A percentile compares a stretch with the other conserved stretches of the same genome.
Conservation (phyloP, 116 monocot genomes). For the Cymodocea nodosa region DNA sequence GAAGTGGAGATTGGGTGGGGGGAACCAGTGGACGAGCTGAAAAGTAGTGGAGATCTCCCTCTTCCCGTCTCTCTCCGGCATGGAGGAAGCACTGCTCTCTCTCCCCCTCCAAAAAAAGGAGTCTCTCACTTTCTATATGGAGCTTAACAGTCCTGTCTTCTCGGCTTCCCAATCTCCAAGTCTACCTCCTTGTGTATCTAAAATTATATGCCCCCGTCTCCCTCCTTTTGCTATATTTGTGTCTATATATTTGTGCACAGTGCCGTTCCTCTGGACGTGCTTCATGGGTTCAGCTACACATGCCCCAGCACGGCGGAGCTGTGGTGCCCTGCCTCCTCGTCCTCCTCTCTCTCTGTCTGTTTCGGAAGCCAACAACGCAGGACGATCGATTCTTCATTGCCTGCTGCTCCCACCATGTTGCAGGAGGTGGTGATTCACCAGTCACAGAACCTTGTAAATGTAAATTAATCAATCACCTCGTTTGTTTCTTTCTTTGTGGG, state of each 20-base stretch:
- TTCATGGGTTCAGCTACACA: not conserved
- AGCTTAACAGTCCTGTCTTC: not conserved
- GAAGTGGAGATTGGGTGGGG: too few species aligned
- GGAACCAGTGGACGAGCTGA: too few species aligned
- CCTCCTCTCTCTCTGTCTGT: too few species aligned
- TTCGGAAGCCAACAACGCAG: too few species aligned
- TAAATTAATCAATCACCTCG: not conserved
- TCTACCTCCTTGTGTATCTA: not conserved
- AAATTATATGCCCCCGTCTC: not conserved
- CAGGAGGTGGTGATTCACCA: constrained; percentile 15
- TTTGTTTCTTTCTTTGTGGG: too few species aligned
- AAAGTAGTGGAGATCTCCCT: too few species aligned
- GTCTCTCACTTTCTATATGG: not conserved
- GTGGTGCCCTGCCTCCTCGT: too few species aligned
- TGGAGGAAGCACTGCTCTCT: not conserved
- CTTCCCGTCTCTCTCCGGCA: too few species aligned
- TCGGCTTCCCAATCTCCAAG: constrained; percentile 4
- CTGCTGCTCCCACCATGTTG: too few species aligned
- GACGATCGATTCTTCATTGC: too few species aligned
- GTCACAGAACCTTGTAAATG: not conserved
- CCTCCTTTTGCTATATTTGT: not conserved
- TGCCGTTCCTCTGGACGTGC: not conserved
- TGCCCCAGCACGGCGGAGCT: not conserved
- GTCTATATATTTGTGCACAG: not conserved
- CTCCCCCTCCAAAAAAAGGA: not conserved